Evolutionary conservation across 352 stramenopile species (phyloP).

Genomic region (Pythium apleroticum): DNA sequence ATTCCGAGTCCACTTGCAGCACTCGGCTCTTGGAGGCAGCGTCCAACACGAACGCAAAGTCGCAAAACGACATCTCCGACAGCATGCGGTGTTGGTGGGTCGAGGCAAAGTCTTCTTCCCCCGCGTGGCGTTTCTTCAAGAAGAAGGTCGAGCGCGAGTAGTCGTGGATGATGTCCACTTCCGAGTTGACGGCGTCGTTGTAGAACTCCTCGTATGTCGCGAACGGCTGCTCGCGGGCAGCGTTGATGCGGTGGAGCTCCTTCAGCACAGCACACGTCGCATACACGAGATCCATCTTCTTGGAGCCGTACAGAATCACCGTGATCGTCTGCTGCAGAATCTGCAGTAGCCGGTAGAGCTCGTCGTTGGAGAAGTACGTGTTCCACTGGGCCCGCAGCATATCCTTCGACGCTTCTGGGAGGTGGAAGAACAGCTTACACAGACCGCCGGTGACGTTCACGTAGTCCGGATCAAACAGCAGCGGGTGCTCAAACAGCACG

Average conservation of each 20-base stretch:
- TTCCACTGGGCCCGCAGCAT: slow-evolving; percentile 58
- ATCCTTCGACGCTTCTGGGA: slow-evolving; percentile 46
- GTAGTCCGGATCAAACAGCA: slow-evolving; percentile 79
- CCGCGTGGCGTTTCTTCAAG: slow-evolving; percentile 51
- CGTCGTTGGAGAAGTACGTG: slow-evolving; percentile 48
- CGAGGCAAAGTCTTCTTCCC: slow-evolving; percentile 6
- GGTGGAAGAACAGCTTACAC: slow-evolving; percentile 69
- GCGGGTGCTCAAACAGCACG: slow-evolving; percentile 70
- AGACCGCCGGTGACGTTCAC: slow-evolving; percentile 67
- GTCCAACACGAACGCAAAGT: slow-evolving; percentile 80
- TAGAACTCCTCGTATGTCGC: slow-evolving; percentile 76
- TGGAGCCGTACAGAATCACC: slow-evolving; percentile 63
- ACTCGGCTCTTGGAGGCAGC: slow-evolving; percentile 77
- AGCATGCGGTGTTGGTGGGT: slow-evolving; percentile 53
- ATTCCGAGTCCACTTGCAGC: slow-evolving; percentile 73
- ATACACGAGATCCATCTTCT: slow-evolving; percentile 79
- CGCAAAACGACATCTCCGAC: slow-evolving; percentile 80
- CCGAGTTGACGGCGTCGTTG: slow-evolving; percentile 80
- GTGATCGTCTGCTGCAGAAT: slow-evolving; percentile 80
- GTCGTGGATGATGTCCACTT: slow-evolving; percentile 80
- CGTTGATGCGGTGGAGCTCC: slow-evolving; percentile 69
- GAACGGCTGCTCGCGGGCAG: slow-evolving; percentile 41
- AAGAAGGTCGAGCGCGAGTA: slow-evolving; percentile 75
- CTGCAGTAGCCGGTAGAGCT: slow-evolving; percentile 63
- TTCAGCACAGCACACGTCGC: slow-evolving; percentile 63